These are phyloP conservation scores for Phytopythium ostracodes DNA, from an alignment of 352 stramenopile genomes.

Conservation along the genomic window DNA sequence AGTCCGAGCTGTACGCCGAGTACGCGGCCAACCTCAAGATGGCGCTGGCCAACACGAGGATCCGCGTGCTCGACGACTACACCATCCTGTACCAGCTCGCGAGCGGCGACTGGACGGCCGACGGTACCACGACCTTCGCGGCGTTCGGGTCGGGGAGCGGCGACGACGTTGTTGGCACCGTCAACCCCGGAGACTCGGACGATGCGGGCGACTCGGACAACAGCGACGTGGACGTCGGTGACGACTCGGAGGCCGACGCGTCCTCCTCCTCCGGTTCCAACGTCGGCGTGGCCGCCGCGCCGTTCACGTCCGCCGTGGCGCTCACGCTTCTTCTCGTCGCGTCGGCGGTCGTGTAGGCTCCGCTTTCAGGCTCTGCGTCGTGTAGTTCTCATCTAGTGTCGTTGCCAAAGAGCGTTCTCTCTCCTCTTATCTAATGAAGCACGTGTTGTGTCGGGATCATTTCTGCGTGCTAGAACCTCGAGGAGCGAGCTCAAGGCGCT, in stretches of 20 bases:
- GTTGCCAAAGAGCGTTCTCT: neutral
- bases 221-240: conserved; percentile 17
- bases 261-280: conserved; percentile 9
- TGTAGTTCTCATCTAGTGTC: neutral
- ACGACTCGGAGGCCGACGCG: conserved; percentile 14
- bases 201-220: conserved; percentile 10
- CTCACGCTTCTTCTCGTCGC: neutral
- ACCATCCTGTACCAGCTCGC: conserved; percentile 30
- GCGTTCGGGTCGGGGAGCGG: conserved; percentile 9
- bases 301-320: neutral
- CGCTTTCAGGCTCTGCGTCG: neutral
- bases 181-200: conserved; percentile 18
- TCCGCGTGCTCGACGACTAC: conserved; percentile 25
- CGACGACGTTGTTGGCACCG: conserved; percentile 13
- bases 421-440: conserved; percentile 4
- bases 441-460: neutral
- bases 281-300: neutral
- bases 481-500: too few relatives aligned
- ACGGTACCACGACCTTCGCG: conserved; percentile 14
- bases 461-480: too few relatives aligned
- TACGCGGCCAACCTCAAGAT: conserved; percentile 37
- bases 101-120: conserved; percentile 23
- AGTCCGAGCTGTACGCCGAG: conserved; percentile 39
- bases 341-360: neutral
- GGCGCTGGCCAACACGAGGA: conserved; percentile 21